Evolutionary conservation across 2,329 filamentous ascomycete genomes (phyloP).

Genomic region (Epichloe gansuensis): DNA sequence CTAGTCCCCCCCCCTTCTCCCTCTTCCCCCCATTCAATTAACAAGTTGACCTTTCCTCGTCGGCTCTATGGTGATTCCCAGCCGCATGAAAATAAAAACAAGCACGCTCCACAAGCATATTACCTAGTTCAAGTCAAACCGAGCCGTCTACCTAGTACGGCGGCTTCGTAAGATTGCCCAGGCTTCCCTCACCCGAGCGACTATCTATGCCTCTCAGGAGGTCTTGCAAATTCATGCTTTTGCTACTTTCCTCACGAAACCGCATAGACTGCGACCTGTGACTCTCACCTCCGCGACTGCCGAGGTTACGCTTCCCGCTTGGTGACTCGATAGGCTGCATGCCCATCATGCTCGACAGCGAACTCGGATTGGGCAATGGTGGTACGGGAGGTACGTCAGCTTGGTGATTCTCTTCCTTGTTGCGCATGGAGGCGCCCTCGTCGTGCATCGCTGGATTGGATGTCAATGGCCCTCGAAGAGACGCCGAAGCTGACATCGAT

Average conservation of each 20-base stretch:
- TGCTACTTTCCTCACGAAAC: conserved; percentile 20
- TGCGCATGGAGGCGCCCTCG: background rate
- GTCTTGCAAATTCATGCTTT: conserved; percentile 33
- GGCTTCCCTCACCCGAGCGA: conserved; percentile 29
- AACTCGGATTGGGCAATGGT: conserved; percentile 32
- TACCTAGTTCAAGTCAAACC: background rate
- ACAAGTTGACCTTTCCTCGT: too few species aligned
- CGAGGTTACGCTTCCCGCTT: conserved; percentile 19
- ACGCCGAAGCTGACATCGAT: conserved; percentile 22
- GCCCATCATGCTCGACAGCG: conserved; percentile 18
- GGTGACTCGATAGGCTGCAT: conserved; percentile 7
- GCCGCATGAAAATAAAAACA: too few species aligned
- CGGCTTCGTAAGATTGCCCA: conserved; percentile 34
- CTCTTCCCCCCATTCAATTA: too few species aligned
- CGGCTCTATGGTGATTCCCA: background rate
- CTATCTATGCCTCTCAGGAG: conserved; percentile 39
- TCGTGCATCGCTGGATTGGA: conserved; percentile 28
- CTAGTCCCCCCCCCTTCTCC: too few species aligned
- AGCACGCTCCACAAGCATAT: background rate
- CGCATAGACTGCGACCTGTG: conserved; percentile 21
- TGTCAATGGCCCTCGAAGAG: conserved; percentile 26
- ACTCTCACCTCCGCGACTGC: conserved; percentile 30
- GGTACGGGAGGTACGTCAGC: conserved; percentile 42
- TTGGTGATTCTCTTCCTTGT: conserved; percentile 11
- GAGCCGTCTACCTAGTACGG: conserved; percentile 28